Percentiles rank a stretch among this genome's conserved stretches.
These are phyloP conservation scores for Schrenkiella parvula DNA, from an alignment of 345 rosid species.

Conservation along the genomic window DNA sequence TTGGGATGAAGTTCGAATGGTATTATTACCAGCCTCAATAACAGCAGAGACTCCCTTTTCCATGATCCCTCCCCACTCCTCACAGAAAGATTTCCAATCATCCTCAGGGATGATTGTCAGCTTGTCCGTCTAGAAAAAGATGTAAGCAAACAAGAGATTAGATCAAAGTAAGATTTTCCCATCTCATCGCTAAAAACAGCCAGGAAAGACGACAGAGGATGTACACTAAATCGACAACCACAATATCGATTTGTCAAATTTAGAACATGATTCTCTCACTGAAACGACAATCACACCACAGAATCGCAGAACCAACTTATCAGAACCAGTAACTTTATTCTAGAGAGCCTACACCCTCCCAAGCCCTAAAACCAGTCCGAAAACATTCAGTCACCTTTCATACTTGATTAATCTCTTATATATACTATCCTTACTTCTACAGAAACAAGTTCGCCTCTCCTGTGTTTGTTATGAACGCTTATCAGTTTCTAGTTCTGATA, in stretches of 20 bases:
- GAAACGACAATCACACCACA: background rate
- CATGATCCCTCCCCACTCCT: conserved; percentile 85
- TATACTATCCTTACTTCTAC: conserved; percentile 10
- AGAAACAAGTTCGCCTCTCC: conserved; percentile 12
- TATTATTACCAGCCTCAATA: conserved; percentile 45
- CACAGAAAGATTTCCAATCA: conserved; percentile 93
- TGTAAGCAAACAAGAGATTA: conserved; percentile 19
- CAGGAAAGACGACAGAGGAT: conserved; percentile 1
- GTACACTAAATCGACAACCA: conserved; percentile 17
- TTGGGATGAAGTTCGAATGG: conserved; percentile 33
- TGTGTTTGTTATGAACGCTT: background rate
- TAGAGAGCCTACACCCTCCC: conserved; percentile 3
- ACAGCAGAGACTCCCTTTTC: conserved; percentile 67
- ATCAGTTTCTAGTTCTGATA: background rate
- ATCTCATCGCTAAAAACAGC: conserved; percentile 14
- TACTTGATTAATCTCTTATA: background rate
- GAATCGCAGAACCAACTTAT: background rate
- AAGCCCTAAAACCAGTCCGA: conserved; percentile 3
- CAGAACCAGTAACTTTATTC: conserved; percentile 1
- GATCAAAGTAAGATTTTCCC: conserved; percentile 1
- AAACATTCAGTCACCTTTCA: conserved; percentile 1
- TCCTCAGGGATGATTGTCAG: conserved; percentile 70
- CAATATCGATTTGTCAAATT: background rate
- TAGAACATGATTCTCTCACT: conserved; percentile 8
- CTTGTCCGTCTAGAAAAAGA: conserved; percentile 69